These are phyloP conservation scores for Leccinum boreale DNA, from an alignment of 768 basidiomycete species.

Conservation along the genomic window DNA sequence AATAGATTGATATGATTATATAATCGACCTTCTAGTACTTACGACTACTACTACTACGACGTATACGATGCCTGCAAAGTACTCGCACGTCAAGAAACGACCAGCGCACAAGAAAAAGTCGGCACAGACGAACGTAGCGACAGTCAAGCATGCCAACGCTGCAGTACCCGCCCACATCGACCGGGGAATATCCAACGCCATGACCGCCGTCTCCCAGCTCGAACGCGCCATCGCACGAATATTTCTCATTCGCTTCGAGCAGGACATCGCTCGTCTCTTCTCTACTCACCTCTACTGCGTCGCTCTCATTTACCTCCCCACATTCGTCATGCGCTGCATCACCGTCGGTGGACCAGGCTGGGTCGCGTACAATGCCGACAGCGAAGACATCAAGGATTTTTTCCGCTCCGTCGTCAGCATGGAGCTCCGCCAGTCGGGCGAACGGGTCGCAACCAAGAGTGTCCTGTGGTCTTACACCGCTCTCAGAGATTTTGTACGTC, in stretches of 20 bases:
- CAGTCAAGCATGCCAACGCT: neutral
- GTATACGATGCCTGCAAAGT: constrained; percentile 59
- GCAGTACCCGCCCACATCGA: constrained; percentile 48
- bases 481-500: constrained; percentile 66
- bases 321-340: constrained; percentile 62
- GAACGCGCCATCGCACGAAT: constrained; percentile 68
- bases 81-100: constrained; percentile 72
- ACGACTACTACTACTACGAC: neutral
- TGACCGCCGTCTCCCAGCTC: constrained; percentile 61
- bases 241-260: constrained; percentile 66
- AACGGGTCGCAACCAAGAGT: constrained; percentile 76
- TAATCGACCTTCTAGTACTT: neutral
- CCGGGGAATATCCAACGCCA: constrained; percentile 51
- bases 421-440: constrained; percentile 77
- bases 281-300: constrained; percentile 66
- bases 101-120: constrained; percentile 47
- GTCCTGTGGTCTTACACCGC: constrained; percentile 80
- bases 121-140: neutral
- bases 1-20: neutral
- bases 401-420: constrained; percentile 66
- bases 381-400: constrained; percentile 72
- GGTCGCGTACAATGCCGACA: constrained; percentile 64
- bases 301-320: constrained; percentile 63
- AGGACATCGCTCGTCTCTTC: constrained; percentile 72
- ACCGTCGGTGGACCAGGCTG: constrained; percentile 62